These are phyloP conservation scores for Schwanniomyces occidentalis DNA, from an alignment of 805 yeast genomes.

Conservation along the genomic window DNA sequence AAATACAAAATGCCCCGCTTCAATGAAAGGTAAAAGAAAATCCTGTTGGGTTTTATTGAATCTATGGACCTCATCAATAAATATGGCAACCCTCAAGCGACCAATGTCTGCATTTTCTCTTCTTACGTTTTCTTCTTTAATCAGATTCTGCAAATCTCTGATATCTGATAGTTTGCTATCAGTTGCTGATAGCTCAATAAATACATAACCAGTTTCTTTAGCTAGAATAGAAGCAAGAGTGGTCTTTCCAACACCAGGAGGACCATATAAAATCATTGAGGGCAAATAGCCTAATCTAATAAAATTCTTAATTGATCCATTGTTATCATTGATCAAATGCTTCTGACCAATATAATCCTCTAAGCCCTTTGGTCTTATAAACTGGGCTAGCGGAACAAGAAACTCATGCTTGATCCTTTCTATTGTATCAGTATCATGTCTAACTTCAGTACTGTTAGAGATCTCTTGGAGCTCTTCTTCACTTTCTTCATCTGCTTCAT, in stretches of 20 bases:
- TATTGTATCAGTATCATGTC: background rate
- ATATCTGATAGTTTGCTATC: conserved; percentile 67
- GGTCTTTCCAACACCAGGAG: conserved; percentile 95
- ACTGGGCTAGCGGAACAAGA: conserved; percentile 64
- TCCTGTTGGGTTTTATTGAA: conserved; percentile 89
- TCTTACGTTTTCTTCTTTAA: conserved; percentile 41
- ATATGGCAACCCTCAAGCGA: conserved; percentile 48
- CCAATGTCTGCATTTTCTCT: conserved; percentile 42
- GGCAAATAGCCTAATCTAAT: conserved; percentile 69
- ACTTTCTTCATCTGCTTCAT: background rate
- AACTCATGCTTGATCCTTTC: background rate
- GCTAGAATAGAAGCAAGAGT: conserved; percentile 74
- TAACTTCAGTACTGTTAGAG: too few relatives aligned
- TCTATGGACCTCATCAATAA: conserved; percentile 92
- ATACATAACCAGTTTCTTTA: conserved; percentile 49
- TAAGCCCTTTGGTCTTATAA: conserved; percentile 73
- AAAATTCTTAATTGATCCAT: conserved; percentile 67
- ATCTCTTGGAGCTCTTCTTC: background rate
- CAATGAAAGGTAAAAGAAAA: conserved; percentile 78
- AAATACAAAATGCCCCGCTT: conserved; percentile 74
- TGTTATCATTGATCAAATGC: conserved; percentile 61
- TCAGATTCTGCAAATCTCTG: conserved; percentile 56
- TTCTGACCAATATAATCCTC: conserved; percentile 82
- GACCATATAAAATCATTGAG: conserved; percentile 90
- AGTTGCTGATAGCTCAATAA: conserved; percentile 86